Evolutionary conservation across 441 rosid genomes (phyloP).

Genomic region (Syzygium syzygioides): DNA sequence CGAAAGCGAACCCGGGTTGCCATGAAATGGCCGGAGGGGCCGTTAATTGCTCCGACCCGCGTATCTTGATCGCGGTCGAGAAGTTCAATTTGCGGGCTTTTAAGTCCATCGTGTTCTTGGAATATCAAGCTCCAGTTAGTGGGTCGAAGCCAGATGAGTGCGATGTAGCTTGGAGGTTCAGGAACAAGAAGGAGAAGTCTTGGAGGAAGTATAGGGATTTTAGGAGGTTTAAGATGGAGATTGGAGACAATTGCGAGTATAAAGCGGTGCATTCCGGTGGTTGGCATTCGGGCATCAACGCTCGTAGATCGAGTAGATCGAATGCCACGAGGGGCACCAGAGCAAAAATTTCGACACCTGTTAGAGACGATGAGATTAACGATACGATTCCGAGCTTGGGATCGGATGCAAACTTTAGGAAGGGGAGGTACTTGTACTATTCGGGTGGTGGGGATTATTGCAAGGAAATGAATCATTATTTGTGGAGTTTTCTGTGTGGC

Average conservation of each 20-base stretch:
- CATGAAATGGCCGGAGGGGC: constrained; percentile 29
- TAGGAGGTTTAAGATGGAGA: constrained; percentile 72
- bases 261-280: constrained; percentile 54
- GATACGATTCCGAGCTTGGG: constrained; percentile 79
- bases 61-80: constrained; percentile 58
- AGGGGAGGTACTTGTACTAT: constrained; percentile 82
- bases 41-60: constrained; percentile 87
- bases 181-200: constrained; percentile 88
- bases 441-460: constrained; percentile 92
- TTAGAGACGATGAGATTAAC: constrained; percentile 75
- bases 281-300: constrained; percentile 87
- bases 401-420: constrained; percentile 56
- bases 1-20: constrained; percentile 38
- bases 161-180: constrained; percentile 87
- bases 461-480: constrained; percentile 91
- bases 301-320: constrained; percentile 37
- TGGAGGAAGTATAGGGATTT: constrained; percentile 92
- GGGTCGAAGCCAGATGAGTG: constrained; percentile 74
- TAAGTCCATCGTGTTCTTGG: constrained; percentile 66
- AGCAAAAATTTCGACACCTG: constrained; percentile 22
- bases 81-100: constrained; percentile 70
- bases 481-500: constrained; percentile 98
- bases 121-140: constrained; percentile 66
- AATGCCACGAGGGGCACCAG: constrained; percentile 25
- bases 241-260: constrained; percentile 61